Evolutionary conservation across 2,329 filamentous ascomycete genomes (phyloP).

Genomic region (Amphichorda felina): DNA sequence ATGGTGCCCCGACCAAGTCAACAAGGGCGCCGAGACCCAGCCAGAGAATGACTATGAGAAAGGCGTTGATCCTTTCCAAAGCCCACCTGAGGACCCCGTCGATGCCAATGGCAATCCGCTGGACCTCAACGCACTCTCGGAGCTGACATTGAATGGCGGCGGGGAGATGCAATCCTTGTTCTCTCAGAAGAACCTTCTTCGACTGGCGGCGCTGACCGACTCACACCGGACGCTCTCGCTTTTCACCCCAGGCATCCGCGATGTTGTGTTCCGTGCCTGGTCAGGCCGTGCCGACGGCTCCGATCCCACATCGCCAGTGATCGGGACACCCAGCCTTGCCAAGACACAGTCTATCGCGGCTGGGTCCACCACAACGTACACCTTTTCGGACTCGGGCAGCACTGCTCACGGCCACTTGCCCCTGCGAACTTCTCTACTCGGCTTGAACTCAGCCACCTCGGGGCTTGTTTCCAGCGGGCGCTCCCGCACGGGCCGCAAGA

Average conservation of each 20-base stretch:
- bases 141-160: conserved; percentile 66
- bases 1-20: conserved; percentile 74
- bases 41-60: conserved; percentile 45
- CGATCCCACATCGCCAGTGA: conserved; percentile 40
- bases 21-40: conserved; percentile 33
- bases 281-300: conserved; percentile 63
- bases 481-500: conserved; percentile 55
- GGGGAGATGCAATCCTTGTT: conserved; percentile 82
- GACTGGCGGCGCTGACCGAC: conserved; percentile 70
- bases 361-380: conserved; percentile 54
- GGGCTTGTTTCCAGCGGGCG: conserved; percentile 52
- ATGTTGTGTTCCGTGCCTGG: conserved; percentile 89
- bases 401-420: conserved; percentile 48
- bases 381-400: conserved; percentile 61
- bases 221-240: conserved; percentile 85
- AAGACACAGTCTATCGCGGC: conserved; percentile 50
- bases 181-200: conserved; percentile 85
- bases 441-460: conserved; percentile 20
- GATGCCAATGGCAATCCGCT: conserved; percentile 69
- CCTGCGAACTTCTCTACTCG: conserved; percentile 57
- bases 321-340: conserved; percentile 40
- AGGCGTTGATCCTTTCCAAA: conserved; percentile 69
- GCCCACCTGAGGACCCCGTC: conserved; percentile 69
- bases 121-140: conserved; percentile 63
- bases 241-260: conserved; percentile 81